phyloP scores from a whole-genome alignment of 345 rosid species.

The Rhodamnia argentea region DNA sequence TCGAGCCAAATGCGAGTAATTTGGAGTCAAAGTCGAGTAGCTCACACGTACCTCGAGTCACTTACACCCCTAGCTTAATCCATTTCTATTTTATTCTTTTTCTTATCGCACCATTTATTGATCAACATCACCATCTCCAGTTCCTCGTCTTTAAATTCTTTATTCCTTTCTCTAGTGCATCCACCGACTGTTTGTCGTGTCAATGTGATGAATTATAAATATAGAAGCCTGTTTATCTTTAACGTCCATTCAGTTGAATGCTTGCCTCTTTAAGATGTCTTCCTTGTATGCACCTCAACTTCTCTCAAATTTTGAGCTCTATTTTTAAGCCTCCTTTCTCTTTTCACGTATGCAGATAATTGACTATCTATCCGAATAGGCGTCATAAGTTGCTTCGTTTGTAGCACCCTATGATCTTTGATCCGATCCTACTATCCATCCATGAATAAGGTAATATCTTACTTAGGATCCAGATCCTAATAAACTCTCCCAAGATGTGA shows the following conservation, averaged over 20 bases:
- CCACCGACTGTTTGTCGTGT: background rate
- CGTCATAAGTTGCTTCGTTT: background rate
- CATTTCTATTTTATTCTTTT: background rate
- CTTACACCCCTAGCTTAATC: background rate
- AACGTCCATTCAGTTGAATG: background rate
- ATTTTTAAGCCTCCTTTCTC: background rate
- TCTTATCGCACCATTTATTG: background rate
- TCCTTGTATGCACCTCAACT: background rate
- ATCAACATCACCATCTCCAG: background rate
- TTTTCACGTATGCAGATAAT: background rate
- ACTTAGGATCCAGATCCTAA: background rate
- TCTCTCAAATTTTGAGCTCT: background rate
- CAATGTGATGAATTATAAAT: background rate
- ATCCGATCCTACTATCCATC: background rate
- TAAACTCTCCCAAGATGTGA: background rate
- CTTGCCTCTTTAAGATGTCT: background rate
- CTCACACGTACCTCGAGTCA: background rate
- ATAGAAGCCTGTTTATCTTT: background rate
- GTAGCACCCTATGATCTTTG: background rate
- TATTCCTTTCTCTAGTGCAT: background rate
- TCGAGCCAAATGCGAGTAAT: background rate
- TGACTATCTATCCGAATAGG: background rate
- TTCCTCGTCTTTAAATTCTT: background rate
- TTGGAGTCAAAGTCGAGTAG: background rate
- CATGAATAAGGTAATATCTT: background rate